phyloP scores from a whole-genome alignment of 1,139 yeast species.

The Kodamaea ohmeri region DNA sequence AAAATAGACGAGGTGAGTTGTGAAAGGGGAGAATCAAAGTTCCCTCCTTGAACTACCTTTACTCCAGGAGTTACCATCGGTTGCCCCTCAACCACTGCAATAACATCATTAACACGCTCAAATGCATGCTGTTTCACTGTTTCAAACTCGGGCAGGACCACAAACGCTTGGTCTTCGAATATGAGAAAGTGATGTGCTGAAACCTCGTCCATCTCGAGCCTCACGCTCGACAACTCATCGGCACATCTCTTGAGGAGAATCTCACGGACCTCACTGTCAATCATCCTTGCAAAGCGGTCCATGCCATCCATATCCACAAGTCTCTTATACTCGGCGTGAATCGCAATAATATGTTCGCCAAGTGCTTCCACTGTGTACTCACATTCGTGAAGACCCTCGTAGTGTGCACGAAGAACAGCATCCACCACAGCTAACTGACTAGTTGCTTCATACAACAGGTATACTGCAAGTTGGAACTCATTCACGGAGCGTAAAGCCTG shows the following conservation, averaged over 20 bases:
- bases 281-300: conserved; percentile 30
- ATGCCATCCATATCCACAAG: conserved; percentile 41
- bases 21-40: neutral
- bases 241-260: conserved; percentile 37
- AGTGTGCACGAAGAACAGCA: conserved; percentile 17
- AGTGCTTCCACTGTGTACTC: conserved; percentile 24
- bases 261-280: conserved; percentile 40
- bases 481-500: conserved; percentile 38
- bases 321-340: conserved; percentile 44
- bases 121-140: conserved; percentile 19
- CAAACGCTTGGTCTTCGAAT: conserved; percentile 43
- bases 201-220: conserved; percentile 4
- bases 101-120: conserved; percentile 8
- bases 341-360: conserved; percentile 19
- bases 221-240: conserved; percentile 15
- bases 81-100: conserved; percentile 11
- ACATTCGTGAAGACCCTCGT: conserved; percentile 25
- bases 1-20: neutral
- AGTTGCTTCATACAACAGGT: conserved; percentile 28
- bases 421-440: conserved; percentile 29
- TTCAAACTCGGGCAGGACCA: conserved; percentile 31
- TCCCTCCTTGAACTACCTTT: neutral
- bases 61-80: neutral
- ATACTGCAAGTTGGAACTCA: conserved; percentile 37
- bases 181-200: conserved; percentile 33